Percentiles rank a stretch among this genome's conserved stretches.
Evolutionary conservation across 2,329 filamentous ascomycete genomes (phyloP).

Genomic region (Cladosporium velox): DNA sequence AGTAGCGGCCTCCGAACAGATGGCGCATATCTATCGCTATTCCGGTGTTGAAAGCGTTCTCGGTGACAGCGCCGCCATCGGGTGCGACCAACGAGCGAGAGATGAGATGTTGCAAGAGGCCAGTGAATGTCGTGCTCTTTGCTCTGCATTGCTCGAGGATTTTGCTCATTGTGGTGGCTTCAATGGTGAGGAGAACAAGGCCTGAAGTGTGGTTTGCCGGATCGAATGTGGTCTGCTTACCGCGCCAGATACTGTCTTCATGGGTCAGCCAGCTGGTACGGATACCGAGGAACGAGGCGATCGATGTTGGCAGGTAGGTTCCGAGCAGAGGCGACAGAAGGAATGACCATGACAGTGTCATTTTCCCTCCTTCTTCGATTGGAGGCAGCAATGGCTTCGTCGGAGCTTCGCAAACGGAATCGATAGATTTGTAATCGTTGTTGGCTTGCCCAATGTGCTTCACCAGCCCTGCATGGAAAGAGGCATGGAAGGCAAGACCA

Average conservation of each 20-base stretch:
- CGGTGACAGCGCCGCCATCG: conserved; percentile 26
- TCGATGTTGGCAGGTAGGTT: conserved; percentile 19
- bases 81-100: conserved; percentile 41
- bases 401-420: conserved; percentile 22
- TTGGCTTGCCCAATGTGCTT: neutral
- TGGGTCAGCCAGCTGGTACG: neutral
- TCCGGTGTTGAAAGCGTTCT: conserved; percentile 41
- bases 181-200: conserved; percentile 39
- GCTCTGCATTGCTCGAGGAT: conserved; percentile 37
- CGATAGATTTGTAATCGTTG: conserved; percentile 8
- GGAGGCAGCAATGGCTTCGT: conserved; percentile 34
- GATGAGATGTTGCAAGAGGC: conserved; percentile 44
- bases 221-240: conserved; percentile 10
- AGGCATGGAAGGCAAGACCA: conserved; percentile 46
- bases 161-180: conserved; percentile 30
- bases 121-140: conserved; percentile 47
- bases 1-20: conserved; percentile 33
- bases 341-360: conserved; percentile 49
- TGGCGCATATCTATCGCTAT: conserved; percentile 47
- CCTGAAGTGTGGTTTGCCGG: conserved; percentile 29
- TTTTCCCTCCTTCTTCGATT: conserved; percentile 42
- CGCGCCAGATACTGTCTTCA: conserved; percentile 5
- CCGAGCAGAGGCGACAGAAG: conserved; percentile 45
- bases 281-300: conserved; percentile 3
- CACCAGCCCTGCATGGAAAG: conserved; percentile 39